phyloP scores from a whole-genome alignment of 2,329 filamentous ascomycete genomes.

The Fusarium sp. region DNA sequence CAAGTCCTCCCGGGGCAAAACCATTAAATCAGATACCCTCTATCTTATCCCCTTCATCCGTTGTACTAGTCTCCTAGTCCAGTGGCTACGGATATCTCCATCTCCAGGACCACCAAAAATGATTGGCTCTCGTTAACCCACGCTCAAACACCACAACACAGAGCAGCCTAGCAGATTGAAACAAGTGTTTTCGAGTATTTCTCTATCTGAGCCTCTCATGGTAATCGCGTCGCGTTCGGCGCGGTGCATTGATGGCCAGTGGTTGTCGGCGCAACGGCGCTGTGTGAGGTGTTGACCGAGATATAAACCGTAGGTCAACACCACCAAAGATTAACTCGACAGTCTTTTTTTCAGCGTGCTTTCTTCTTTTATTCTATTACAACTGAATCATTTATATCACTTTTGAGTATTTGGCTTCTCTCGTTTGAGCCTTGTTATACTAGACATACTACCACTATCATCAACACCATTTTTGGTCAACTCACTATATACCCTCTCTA shows the following conservation, averaged over 20 bases:
- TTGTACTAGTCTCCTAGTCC: background rate
- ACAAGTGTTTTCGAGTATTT: constrained; percentile 23
- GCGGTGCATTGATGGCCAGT: constrained; percentile 24
- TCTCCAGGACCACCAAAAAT: background rate
- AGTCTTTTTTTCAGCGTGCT: constrained; percentile 30
- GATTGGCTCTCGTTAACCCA: constrained; percentile 30
- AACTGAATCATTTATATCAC: background rate
- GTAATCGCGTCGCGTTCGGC: constrained; percentile 19
- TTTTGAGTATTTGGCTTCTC: constrained; percentile 25
- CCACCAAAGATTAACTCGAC: background rate
- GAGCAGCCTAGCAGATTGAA: constrained; percentile 17
- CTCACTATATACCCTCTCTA: constrained; percentile 18
- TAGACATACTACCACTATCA: background rate
- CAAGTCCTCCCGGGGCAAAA: background rate
- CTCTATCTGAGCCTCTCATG: background rate
- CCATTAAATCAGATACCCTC: background rate
- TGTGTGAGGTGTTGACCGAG: constrained; percentile 11
- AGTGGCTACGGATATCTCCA: background rate
- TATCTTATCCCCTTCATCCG: background rate
- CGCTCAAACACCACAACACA: constrained; percentile 24
- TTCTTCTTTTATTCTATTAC: constrained; percentile 3
- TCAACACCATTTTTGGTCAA: constrained; percentile 5
- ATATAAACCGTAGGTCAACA: constrained; percentile 29
- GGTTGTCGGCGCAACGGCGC: constrained; percentile 34
- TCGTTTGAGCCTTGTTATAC: constrained; percentile 36